Evolutionary conservation across 2,329 filamentous ascomycete genomes (phyloP).

Genomic region (Epichloe festucae): DNA sequence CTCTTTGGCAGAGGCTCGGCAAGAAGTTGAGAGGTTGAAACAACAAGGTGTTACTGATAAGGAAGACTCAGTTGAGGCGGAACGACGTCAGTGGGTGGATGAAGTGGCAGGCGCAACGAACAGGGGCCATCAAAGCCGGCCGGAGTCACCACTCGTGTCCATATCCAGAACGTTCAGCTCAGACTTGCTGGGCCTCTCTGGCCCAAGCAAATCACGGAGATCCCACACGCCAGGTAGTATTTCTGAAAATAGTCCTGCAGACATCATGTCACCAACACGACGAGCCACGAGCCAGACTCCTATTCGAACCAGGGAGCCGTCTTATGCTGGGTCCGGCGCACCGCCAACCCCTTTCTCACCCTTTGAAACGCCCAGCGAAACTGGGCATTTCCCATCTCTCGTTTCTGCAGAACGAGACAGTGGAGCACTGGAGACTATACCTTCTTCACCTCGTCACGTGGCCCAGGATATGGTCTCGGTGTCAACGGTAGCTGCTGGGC

Average conservation of each 20-base stretch:
- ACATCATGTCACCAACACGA: slow-evolving; percentile 28
- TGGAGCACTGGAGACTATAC: slow-evolving; percentile 30
- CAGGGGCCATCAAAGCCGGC: slow-evolving; percentile 33
- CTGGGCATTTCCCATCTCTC: slow-evolving; percentile 23
- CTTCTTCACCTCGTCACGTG: slow-evolving; percentile 52
- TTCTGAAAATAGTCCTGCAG: slow-evolving; percentile 23
- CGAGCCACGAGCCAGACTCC: slow-evolving; percentile 38
- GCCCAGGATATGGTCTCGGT: slow-evolving; percentile 78
- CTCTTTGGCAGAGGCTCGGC: slow-evolving; percentile 42
- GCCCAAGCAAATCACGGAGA: slow-evolving; percentile 22
- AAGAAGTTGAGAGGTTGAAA: slow-evolving; percentile 36
- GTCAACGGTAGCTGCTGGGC: slow-evolving; percentile 80
- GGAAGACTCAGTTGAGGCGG: not conserved
- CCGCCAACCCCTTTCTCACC: slow-evolving; percentile 31
- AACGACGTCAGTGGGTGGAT: slow-evolving; percentile 27
- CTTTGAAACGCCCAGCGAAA: slow-evolving; percentile 27
- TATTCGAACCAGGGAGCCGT: slow-evolving; percentile 26
- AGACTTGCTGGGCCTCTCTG: slow-evolving; percentile 36
- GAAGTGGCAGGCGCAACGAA: slow-evolving; percentile 30
- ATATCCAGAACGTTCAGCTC: slow-evolving; percentile 40
- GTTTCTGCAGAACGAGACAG: slow-evolving; percentile 35
- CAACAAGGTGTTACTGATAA: slow-evolving; percentile 20
- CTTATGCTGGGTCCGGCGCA: slow-evolving; percentile 23
- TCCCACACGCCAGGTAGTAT: slow-evolving; percentile 35
- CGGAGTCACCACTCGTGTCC: slow-evolving; percentile 40